A percentile compares a stretch with the other conserved stretches of the same genome.
Conservation (phyloP, 768 basidiomycete species). For the Dioszegia hungarica region DNA sequence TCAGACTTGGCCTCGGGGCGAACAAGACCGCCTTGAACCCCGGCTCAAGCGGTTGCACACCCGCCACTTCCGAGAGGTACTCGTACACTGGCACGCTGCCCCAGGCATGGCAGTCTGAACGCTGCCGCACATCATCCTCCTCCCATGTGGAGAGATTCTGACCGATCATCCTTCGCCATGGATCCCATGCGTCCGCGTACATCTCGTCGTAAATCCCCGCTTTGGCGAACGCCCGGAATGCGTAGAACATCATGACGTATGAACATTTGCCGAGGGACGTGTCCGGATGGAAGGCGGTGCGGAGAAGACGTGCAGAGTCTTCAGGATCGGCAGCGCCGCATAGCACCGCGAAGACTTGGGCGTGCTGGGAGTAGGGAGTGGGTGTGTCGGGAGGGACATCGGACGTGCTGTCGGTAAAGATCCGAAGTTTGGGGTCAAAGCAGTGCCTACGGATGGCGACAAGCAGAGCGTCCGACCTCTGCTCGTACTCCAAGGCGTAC, state of each 20-base stretch:
- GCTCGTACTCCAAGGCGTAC: constrained; percentile 1
- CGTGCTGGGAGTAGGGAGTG: constrained; percentile 5
- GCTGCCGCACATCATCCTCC: constrained; percentile 28
- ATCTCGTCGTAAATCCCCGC: constrained; percentile 20
- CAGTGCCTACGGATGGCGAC: constrained; percentile 8
- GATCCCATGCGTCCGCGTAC: constrained; percentile 7
- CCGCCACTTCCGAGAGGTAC: constrained; percentile 26
- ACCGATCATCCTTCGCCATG: constrained; percentile 24
- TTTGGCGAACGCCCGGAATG: constrained; percentile 27
- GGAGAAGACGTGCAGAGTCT: constrained; percentile 15
- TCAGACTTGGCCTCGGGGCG: constrained; percentile 8
- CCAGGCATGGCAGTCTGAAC: constrained; percentile 38
- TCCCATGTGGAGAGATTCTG: constrained; percentile 32
- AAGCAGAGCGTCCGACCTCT: neutral
- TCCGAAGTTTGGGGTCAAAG: neutral
- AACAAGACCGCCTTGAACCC: constrained; percentile 17
- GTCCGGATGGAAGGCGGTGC: neutral
- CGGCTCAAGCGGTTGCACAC: constrained; percentile 15
- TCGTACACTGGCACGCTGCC: constrained; percentile 26
- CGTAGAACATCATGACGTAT: constrained; percentile 33
- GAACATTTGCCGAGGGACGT: constrained; percentile 8
- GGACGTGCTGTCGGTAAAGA: constrained; percentile 8
- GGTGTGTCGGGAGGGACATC: neutral
- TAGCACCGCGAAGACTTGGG: constrained; percentile 10
- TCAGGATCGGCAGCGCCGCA: constrained; percentile 9